phyloP scores from a whole-genome alignment of 108 stramenopile species.

The Nitzschia sp. region DNA sequence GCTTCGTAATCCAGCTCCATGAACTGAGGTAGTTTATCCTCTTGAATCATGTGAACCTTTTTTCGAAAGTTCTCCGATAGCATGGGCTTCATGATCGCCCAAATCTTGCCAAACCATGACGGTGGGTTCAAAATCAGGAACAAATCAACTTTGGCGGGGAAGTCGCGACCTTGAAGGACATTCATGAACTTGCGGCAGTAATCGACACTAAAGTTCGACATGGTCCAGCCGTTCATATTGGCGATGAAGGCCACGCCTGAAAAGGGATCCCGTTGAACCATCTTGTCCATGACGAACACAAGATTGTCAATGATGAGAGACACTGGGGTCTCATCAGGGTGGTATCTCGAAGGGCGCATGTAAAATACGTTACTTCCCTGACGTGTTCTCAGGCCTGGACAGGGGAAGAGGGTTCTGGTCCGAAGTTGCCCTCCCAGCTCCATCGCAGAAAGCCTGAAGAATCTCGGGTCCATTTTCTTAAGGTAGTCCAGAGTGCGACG shows the following conservation, averaged over 20 bases:
- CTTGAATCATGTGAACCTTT: slow-evolving; percentile 44
- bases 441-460: slow-evolving; percentile 8
- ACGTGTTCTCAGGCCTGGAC: slow-evolving; percentile 41
- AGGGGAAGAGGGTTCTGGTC: slow-evolving; percentile 43
- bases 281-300: slow-evolving; percentile 33
- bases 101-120: slow-evolving; percentile 46
- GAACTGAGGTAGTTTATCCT: slow-evolving; percentile 20
- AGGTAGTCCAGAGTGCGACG: not conserved
- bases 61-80: slow-evolving; percentile 35
- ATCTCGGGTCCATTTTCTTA: not conserved
- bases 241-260: slow-evolving; percentile 56
- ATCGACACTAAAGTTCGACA: slow-evolving; percentile 42
- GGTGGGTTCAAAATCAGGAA: slow-evolving; percentile 70
- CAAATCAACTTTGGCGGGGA: slow-evolving; percentile 42
- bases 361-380: slow-evolving; percentile 45
- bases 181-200: slow-evolving; percentile 52
- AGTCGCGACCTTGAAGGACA: slow-evolving; percentile 41
- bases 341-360: slow-evolving; percentile 55
- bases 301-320: slow-evolving; percentile 49
- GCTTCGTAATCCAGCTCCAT: slow-evolving; percentile 25
- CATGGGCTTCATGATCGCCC: slow-evolving; percentile 55
- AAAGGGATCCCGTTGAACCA: slow-evolving; percentile 15
- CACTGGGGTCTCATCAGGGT: slow-evolving; percentile 39
- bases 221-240: slow-evolving; percentile 55
- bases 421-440: slow-evolving; percentile 15